phyloP scores from a whole-genome alignment of 768 basidiomycete species.

The Boletus coccyginus region DNA sequence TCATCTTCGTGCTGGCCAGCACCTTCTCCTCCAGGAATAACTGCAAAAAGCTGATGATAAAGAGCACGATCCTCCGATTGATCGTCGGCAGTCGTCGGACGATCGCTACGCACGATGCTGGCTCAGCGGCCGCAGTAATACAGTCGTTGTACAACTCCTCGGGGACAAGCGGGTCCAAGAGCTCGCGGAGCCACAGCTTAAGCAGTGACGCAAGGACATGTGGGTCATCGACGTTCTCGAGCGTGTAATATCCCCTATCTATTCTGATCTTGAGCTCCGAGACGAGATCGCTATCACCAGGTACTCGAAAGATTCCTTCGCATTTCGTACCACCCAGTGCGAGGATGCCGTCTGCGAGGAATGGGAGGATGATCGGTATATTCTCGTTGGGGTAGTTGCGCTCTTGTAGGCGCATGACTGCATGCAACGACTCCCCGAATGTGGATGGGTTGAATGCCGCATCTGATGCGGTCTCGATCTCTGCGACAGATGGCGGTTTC shows the following conservation, averaged over 20 bases:
- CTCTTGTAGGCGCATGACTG: conserved; percentile 79
- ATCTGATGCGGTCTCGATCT: conserved; percentile 94
- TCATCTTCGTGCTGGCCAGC: conserved; percentile 81
- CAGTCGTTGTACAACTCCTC: conserved; percentile 92
- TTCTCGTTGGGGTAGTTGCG: conserved; percentile 81
- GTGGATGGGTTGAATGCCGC: conserved; percentile 95
- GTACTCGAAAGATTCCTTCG: conserved; percentile 92
- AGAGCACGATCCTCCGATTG: conserved; percentile 82
- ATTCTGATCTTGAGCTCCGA: conserved; percentile 87
- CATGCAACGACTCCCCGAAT: conserved; percentile 87
- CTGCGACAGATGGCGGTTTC: conserved; percentile 73
- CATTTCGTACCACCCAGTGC: conserved; percentile 80
- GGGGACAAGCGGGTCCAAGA: conserved; percentile 89
- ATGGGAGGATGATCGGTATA: conserved; percentile 91
- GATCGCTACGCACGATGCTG: conserved; percentile 69
- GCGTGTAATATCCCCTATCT: conserved; percentile 86
- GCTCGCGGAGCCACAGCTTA: conserved; percentile 92
- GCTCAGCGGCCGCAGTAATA: conserved; percentile 63
- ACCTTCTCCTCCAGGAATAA: conserved; percentile 80
- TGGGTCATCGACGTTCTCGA: conserved; percentile 88
- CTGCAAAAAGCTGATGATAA: conserved; percentile 89
- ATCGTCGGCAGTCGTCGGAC: conserved; percentile 78
- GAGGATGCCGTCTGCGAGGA: conserved; percentile 89
- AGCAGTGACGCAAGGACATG: conserved; percentile 86
- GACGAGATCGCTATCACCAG: conserved; percentile 87